Conservation (phyloP, 78 protist genomes). For the Dictyostelium purpureum region DNA sequence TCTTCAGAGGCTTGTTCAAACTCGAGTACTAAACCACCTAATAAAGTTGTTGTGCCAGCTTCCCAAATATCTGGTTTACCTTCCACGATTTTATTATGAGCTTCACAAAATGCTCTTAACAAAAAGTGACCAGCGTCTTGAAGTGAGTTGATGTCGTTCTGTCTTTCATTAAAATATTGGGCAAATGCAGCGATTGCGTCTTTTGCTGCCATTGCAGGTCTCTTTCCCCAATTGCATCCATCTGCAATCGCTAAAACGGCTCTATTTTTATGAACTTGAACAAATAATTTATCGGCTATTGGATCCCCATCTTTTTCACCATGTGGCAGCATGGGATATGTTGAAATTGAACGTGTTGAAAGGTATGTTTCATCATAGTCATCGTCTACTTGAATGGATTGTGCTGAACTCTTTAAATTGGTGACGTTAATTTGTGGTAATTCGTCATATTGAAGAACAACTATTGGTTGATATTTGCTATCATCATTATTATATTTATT, state of each 20-base stretch:
- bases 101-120: conserved; percentile 77
- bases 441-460: conserved; percentile 61
- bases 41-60: conserved; percentile 86
- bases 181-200: conserved; percentile 74
- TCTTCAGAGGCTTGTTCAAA: conserved; percentile 23
- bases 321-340: conserved; percentile 61
- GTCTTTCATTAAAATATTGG: conserved; percentile 38
- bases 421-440: conserved; percentile 44
- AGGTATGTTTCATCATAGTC: conserved; percentile 65
- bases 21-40: conserved; percentile 79
- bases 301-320: conserved; percentile 77
- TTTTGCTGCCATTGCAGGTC: conserved; percentile 75
- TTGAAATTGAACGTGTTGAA: conserved; percentile 42
- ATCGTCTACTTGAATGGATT: conserved; percentile 41
- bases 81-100: conserved; percentile 66
- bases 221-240: conserved; percentile 80
- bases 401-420: conserved; percentile 61
- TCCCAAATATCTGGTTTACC: conserved; percentile 79
- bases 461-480: conserved; percentile 34
- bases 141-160: conserved; percentile 37
- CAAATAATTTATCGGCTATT: conserved; percentile 66
- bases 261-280: conserved; percentile 58
- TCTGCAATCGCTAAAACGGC: conserved; percentile 75
- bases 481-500: not conserved
- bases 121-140: conserved; percentile 76